phyloP scores from a whole-genome alignment of 805 yeast genomes.

The Candida adriatica region DNA sequence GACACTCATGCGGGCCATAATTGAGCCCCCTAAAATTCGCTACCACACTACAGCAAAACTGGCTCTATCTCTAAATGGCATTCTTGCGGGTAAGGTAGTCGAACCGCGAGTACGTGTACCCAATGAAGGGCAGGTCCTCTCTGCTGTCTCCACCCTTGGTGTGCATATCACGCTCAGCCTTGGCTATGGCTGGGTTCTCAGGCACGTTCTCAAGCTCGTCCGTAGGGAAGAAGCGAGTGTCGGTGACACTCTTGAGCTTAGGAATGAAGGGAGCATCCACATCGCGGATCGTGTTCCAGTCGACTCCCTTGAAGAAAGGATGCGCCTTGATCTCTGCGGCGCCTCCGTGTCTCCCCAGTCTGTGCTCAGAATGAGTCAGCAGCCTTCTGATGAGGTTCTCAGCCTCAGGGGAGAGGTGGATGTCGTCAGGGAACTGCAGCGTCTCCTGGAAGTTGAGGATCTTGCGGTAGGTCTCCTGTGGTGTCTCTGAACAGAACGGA shows the following conservation, averaged over 20 bases:
- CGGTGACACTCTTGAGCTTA: constrained; percentile 84
- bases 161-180: constrained; percentile 62
- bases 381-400: constrained; percentile 86
- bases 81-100: constrained; percentile 83
- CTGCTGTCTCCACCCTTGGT: constrained; percentile 42
- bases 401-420: constrained; percentile 82
- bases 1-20: too few relatives aligned
- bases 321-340: constrained; percentile 66
- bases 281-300: constrained; percentile 66
- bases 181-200: constrained; percentile 70
- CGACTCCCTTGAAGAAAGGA: constrained; percentile 79
- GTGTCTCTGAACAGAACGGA: constrained; percentile 89
- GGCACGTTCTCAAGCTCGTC: constrained; percentile 95
- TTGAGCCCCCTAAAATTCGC: too few relatives aligned
- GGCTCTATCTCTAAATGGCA: too few relatives aligned
- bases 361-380: constrained; percentile 79
- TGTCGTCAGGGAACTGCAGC: constrained; percentile 80
- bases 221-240: constrained; percentile 96
- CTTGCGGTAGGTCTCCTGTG: constrained; percentile 93
- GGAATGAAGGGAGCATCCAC: constrained; percentile 94
- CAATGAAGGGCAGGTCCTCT: constrained; percentile 94
- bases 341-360: constrained; percentile 55
- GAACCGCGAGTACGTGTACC: constrained; percentile 92
- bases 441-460: constrained; percentile 85
- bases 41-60: too few relatives aligned